A percentile compares a stretch with the other conserved stretches of the same genome.
Evolutionary conservation across 129 eudicot genomes (phyloP).

Genomic region (Oenanthe sinensis): DNA sequence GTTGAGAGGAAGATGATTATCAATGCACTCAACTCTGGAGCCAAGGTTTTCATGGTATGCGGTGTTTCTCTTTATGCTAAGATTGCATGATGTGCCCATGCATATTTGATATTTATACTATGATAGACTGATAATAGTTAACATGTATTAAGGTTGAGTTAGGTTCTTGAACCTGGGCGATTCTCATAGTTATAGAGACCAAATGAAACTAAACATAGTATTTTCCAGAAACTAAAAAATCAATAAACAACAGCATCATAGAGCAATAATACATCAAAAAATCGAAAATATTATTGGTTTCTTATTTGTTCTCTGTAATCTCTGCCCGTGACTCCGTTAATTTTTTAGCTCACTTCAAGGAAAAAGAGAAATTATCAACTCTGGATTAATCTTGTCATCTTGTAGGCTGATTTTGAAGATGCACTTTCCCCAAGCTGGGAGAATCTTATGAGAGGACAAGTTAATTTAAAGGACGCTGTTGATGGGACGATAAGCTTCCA

Average conservation of each 20-base stretch:
- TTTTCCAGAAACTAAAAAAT: too few relatives aligned
- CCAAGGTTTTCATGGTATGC: constrained; percentile 89
- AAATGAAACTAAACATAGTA: too few relatives aligned
- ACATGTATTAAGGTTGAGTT: too few relatives aligned
- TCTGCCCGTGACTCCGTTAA: background rate
- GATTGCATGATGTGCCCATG: constrained; percentile 7
- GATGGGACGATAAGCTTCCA: constrained; percentile 68
- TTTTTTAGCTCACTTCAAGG: background rate
- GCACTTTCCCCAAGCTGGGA: constrained; percentile 94
- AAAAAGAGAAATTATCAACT: background rate
- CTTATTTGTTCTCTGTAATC: background rate
- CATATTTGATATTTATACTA: background rate
- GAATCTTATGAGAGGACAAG: constrained; percentile 81
- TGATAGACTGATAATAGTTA: background rate
- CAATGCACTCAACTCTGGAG: constrained; percentile 89
- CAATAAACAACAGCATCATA: background rate
- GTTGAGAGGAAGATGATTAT: constrained; percentile 93
- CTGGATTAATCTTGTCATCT: background rate
- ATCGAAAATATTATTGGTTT: background rate
- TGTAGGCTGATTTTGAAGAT: constrained; percentile 93
- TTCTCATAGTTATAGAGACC: too few relatives aligned
- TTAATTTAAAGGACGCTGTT: constrained; percentile 86
- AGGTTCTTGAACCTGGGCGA: too few relatives aligned
- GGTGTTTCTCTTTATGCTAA: background rate
- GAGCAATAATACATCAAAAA: background rate